These are phyloP conservation scores for Metarhizium rileyi DNA, from an alignment of 2,329 filamentous ascomycete species.

Conservation along the genomic window DNA sequence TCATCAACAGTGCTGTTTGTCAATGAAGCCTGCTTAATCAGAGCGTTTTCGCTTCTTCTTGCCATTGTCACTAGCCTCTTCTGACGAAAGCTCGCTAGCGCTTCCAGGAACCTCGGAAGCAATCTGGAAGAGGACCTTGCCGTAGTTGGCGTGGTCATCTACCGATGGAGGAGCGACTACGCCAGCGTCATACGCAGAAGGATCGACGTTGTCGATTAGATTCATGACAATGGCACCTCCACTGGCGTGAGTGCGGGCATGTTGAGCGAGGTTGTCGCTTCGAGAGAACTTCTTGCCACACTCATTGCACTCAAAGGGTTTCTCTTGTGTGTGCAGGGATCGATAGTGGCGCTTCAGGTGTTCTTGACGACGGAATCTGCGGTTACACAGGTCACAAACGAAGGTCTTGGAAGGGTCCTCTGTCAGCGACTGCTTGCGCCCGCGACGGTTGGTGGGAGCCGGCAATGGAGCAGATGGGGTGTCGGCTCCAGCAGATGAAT, in stretches of 20 bases:
- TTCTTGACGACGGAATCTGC: conserved; percentile 95
- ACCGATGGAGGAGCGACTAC: conserved; percentile 35
- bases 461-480: conserved; percentile 32
- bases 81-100: conserved; percentile 46
- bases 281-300: conserved; percentile 99
- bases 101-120: conserved; percentile 64
- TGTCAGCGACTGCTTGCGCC: conserved; percentile 95
- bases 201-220: conserved; percentile 63
- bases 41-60: conserved; percentile 67
- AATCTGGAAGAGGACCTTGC: conserved; percentile 74
- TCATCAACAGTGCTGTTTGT: no score
- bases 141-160: conserved; percentile 58
- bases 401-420: conserved; percentile 98
- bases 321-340: conserved; percentile 95
- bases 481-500: conserved; percentile 29
- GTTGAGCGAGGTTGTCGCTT: conserved; percentile 93
- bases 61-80: conserved; percentile 38
- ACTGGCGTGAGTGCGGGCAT: conserved; percentile 78
- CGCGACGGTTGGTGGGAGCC: conserved; percentile 72
- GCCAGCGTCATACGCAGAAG: conserved; percentile 30
- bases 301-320: conserved; percentile 95
- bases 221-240: conserved; percentile 86
- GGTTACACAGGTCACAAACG: conserved; percentile 90
- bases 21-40: no score
- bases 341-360: conserved; percentile 98